Conservation (phyloP, 176 grass and related monocot species). For the Avena insularis region DNA sequence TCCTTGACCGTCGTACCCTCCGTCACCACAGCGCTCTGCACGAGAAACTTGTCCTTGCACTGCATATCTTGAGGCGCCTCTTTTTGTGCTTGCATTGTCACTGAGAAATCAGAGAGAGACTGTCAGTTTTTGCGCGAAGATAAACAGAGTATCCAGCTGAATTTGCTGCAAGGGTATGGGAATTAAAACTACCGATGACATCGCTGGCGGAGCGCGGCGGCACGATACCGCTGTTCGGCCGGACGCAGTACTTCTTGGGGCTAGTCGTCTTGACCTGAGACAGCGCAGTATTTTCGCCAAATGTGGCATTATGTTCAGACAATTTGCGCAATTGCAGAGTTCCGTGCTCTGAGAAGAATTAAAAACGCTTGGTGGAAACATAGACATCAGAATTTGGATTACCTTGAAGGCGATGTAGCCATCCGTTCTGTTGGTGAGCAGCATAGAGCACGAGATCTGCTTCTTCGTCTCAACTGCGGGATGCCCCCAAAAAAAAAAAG, state of each 20-base stretch:
- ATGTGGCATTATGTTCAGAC: not conserved
- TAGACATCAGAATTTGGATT: not conserved
- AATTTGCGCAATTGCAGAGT: conserved; percentile 10
- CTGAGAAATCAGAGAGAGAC: conserved; percentile 44
- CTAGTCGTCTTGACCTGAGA: conserved; percentile 94
- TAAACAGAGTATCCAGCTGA: not conserved
- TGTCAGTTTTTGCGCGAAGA: not conserved
- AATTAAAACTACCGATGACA: conserved; percentile 64
- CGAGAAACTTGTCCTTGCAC: conserved; percentile 95
- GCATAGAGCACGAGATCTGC: conserved; percentile 94
- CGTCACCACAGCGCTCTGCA: conserved; percentile 73
- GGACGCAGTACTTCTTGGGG: conserved; percentile 94
- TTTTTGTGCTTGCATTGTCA: conserved; percentile 85
- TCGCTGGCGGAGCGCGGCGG: conserved; percentile 70
- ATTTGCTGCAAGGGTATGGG: conserved; percentile 9
- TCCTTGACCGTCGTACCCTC: conserved; percentile 58
- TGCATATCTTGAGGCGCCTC: conserved; percentile 76
- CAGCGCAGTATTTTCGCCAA: conserved; percentile 24
- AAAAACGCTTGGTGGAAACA: not conserved
- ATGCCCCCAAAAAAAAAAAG: not conserved
- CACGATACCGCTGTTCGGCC: conserved; percentile 82
- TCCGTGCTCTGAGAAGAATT: not conserved
- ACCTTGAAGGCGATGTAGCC: conserved; percentile 87
- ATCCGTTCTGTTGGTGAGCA: conserved; percentile 74
- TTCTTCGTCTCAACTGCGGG: conserved; percentile 75